phyloP scores from a whole-genome alignment of 1,284 basidiomycete species.

The Phenoliferia sp. region DNA sequence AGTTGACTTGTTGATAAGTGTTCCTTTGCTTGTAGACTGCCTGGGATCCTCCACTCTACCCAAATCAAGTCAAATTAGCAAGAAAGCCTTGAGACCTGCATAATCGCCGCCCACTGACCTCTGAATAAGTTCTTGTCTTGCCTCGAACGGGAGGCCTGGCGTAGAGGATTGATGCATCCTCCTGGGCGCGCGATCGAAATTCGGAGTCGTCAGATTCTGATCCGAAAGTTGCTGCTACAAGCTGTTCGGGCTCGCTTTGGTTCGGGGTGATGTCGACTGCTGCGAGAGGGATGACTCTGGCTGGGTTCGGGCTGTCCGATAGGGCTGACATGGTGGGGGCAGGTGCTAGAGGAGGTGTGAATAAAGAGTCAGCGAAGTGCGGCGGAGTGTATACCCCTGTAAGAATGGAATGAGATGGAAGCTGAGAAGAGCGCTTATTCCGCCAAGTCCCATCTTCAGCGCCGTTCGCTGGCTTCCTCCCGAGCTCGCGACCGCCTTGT shows the following conservation, averaged over 20 bases:
- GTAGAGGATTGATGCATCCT: slow-evolving; percentile 30
- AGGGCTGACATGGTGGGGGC: not conserved
- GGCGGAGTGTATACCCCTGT: too few species aligned
- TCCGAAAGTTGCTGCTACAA: not conserved
- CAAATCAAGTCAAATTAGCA: not conserved
- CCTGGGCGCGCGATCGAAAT: slow-evolving; percentile 12
- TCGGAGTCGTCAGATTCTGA: slow-evolving; percentile 5
- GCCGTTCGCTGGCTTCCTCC: too few species aligned
- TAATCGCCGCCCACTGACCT: not conserved
- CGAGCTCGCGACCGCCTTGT: too few species aligned
- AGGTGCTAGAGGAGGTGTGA: too few species aligned
- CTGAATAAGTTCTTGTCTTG: slow-evolving; percentile 30
- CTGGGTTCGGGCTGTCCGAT: not conserved
- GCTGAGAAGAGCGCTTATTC: too few species aligned
- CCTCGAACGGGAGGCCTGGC: slow-evolving; percentile 14
- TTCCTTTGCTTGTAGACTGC: slow-evolving; percentile 23
- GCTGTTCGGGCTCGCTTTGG: not conserved
- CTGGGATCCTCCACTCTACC: slow-evolving; percentile 20
- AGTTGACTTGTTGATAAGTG: slow-evolving; percentile 2
- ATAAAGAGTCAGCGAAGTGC: too few species aligned
- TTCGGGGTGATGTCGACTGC: not conserved
- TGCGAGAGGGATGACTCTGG: not conserved
- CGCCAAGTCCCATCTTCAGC: too few species aligned
- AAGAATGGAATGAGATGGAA: too few species aligned
- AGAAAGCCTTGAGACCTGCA: too few species aligned